Conservation (phyloP, 2,329 filamentous ascomycete species). For the Penicillium sp. region DNA sequence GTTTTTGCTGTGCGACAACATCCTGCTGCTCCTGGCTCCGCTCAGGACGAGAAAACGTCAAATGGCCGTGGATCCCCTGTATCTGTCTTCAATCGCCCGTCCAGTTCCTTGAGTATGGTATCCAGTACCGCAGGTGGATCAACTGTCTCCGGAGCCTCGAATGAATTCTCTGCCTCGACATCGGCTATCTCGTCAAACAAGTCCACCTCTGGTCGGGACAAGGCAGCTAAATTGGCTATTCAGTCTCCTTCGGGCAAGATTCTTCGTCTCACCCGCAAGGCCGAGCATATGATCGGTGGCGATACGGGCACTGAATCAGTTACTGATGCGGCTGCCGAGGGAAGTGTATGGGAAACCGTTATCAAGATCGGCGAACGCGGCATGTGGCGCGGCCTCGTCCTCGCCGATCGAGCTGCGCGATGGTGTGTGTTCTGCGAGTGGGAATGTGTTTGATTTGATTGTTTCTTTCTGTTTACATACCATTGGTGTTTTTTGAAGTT, state of each 20-base stretch:
- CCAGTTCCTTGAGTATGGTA: slow-evolving; percentile 63
- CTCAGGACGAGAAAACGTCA: slow-evolving; percentile 33
- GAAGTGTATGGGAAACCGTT: slow-evolving; percentile 66
- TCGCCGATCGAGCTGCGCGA: slow-evolving; percentile 65
- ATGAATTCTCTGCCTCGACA: slow-evolving; percentile 45
- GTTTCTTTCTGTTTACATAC: background rate
- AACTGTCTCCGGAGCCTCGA: slow-evolving; percentile 49
- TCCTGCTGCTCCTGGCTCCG: slow-evolving; percentile 62
- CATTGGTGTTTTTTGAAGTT: slow-evolving; percentile 4
- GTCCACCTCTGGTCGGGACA: slow-evolving; percentile 51
- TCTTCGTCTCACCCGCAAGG: slow-evolving; percentile 62
- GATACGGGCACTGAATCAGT: slow-evolving; percentile 34
- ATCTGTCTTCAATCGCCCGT: slow-evolving; percentile 55
- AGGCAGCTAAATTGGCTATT: slow-evolving; percentile 93
- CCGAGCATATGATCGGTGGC: slow-evolving; percentile 46
- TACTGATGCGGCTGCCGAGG: slow-evolving; percentile 47
- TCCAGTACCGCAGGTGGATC: slow-evolving; percentile 56
- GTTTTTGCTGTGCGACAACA: slow-evolving; percentile 96
- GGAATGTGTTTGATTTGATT: slow-evolving; percentile 55
- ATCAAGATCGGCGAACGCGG: slow-evolving; percentile 68
- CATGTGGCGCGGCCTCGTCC: slow-evolving; percentile 63
- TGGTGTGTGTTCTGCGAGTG: slow-evolving; percentile 73
- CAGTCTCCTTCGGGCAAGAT: slow-evolving; percentile 96
- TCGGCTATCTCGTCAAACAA: slow-evolving; percentile 58
- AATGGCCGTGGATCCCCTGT: slow-evolving; percentile 52